Evolutionary conservation across 106 monocot species (phyloP), one percentile per base, ranked within the genome.

Genomic region (Platanthera zijinensis): DNA sequence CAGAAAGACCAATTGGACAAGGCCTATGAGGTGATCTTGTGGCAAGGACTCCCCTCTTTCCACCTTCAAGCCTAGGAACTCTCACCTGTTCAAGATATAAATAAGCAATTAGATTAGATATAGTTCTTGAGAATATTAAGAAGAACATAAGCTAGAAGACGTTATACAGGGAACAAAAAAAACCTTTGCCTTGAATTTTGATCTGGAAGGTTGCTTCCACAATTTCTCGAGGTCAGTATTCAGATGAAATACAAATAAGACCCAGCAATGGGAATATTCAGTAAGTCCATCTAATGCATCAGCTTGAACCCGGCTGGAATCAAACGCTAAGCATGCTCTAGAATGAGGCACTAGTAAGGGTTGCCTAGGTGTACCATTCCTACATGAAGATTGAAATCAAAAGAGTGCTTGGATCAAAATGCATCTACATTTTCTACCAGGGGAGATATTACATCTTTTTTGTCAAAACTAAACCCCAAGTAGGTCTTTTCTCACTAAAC

Each of bases 321-420:
- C 79, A 72, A 97, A 85, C 25, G 86, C 75, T 81, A 97, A 83
- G 67, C 89, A 84, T 69, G 97, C 97, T 77, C 94, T 89, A 64
- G 97, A 91, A 71, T 94, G 83, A 48, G 93, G 91, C 48, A 92
- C 97, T 39, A 94, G 82, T 79, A 90, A 69, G 53, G 97, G 97
- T 77, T 97, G 97, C 68, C 97, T 94, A 15, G 97, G 97, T 45
- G 97, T 97, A n/a, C 97, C 97, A 84, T 97, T 94, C 84, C 97
- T 97, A 67, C 74, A 83, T 63, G 50, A 18, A 74, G 45, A 67
- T 48, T 70, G 10, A 30, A 66, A 32, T 66, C 11, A 32, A 32
- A 66, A 32, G 66, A 5, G 32, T 8, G 32, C 11, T 10, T 66
- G 30, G 28, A 66, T 10, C 25, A 66, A 66, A 18, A 19, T 66